These are phyloP conservation scores for Symbiotaphrina buchneri DNA, from an alignment of 495 filamentous ascomycete species.

Conservation along the genomic window DNA sequence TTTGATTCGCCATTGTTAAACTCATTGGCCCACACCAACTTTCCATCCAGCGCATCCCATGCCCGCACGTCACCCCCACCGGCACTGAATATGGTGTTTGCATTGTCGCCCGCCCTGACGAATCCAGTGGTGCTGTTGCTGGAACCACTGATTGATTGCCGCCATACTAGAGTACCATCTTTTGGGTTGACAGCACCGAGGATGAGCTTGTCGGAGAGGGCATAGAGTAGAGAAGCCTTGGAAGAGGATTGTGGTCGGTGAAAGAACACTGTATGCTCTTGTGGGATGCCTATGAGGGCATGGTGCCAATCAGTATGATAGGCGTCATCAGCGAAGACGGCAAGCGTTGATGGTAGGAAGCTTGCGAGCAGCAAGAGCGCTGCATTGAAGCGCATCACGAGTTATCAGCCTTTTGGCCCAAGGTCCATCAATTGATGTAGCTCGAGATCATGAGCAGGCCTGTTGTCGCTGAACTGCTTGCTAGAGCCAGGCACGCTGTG, in stretches of 20 bases:
- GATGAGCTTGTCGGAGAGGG: constrained; percentile 57
- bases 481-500: too few species aligned
- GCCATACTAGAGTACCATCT: constrained; percentile 68
- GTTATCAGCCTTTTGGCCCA: too few species aligned
- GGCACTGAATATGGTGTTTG: constrained; percentile 49
- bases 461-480: too few species aligned
- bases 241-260: constrained; percentile 63
- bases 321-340: constrained; percentile 80
- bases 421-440: too few species aligned
- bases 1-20: constrained; percentile 32
- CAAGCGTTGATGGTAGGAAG: constrained; percentile 21
- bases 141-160: constrained; percentile 35
- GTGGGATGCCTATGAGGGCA: constrained; percentile 64
- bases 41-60: constrained; percentile 72
- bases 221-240: constrained; percentile 78
- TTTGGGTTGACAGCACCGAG: constrained; percentile 79
- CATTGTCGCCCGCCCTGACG: constrained; percentile 48
- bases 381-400: constrained; percentile 23
- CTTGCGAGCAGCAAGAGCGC: constrained; percentile 17
- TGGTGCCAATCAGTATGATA: constrained; percentile 86
- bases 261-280: constrained; percentile 76
- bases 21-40: constrained; percentile 45
- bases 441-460: too few species aligned
- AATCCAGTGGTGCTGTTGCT: constrained; percentile 18
- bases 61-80: constrained; percentile 39